phyloP scores from a whole-genome alignment of 805 yeast species.

The Sugiyamaella americana region DNA sequence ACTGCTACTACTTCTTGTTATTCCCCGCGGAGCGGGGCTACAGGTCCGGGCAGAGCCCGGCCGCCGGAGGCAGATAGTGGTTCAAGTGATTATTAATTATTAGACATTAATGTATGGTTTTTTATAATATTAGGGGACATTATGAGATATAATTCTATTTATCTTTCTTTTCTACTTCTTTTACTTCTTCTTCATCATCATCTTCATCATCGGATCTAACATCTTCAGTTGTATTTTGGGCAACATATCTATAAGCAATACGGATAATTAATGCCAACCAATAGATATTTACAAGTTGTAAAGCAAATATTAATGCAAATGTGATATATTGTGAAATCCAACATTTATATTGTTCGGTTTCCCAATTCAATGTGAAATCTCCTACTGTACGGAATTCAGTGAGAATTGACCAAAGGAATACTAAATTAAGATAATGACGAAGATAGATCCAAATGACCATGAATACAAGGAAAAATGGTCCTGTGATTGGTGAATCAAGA shows the following conservation, averaged over 20 bases:
- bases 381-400: constrained; percentile 89
- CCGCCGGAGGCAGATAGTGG: too few species aligned
- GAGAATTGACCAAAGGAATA: constrained; percentile 50
- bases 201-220: constrained; percentile 85
- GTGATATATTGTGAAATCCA: constrained; percentile 92
- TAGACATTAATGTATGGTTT: too few species aligned
- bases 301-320: constrained; percentile 64
- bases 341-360: constrained; percentile 90
- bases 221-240: constrained; percentile 59
- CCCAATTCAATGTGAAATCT: constrained; percentile 72
- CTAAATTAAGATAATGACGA: constrained; percentile 80
- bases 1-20: too few species aligned
- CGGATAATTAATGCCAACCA: constrained; percentile 83
- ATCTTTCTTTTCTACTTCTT: not conserved
- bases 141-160: not conserved
- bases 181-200: constrained; percentile 43
- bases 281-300: constrained; percentile 79
- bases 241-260: constrained; percentile 61
- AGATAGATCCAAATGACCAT: constrained; percentile 74
- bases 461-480: constrained; percentile 64
- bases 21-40: too few species aligned
- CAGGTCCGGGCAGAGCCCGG: too few species aligned
- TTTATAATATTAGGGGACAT: too few species aligned
- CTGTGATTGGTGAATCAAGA: constrained; percentile 58
- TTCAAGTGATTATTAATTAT: too few species aligned